These are phyloP conservation scores for Terana coerulea DNA, from an alignment of 768 basidiomycete species.

Conservation along the genomic window DNA sequence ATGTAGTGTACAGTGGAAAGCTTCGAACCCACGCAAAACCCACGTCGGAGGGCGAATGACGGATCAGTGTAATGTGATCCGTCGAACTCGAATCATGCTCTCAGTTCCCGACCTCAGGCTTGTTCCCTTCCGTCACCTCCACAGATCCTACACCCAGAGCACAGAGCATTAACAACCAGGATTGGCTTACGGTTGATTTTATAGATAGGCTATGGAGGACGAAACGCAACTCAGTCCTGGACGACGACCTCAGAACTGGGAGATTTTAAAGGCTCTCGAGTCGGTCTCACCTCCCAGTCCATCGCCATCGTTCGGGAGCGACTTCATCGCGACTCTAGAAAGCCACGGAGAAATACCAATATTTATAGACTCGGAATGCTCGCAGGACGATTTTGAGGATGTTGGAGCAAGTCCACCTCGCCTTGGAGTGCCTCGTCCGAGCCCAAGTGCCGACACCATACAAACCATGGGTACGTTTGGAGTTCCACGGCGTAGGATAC, in stretches of 20 bases:
- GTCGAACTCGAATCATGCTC: too few relatives aligned
- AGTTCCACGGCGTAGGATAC: neutral
- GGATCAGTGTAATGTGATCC: too few relatives aligned
- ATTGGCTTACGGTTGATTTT: too few relatives aligned
- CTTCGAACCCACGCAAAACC: too few relatives aligned
- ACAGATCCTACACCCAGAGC: too few relatives aligned
- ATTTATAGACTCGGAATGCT: slow-evolving; percentile 16
- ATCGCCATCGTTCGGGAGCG: slow-evolving; percentile 17
- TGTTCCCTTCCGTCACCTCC: too few relatives aligned
- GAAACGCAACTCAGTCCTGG: neutral
- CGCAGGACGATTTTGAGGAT: neutral
- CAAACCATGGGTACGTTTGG: slow-evolving; percentile 22
- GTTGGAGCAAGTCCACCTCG: neutral
- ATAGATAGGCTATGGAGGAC: neutral
- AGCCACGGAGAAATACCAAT: slow-evolving; percentile 27
- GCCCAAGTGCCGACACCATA: slow-evolving; percentile 15
- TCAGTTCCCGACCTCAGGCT: too few relatives aligned
- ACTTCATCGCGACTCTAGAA: slow-evolving; percentile 15
- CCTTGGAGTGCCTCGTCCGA: neutral
- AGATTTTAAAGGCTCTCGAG: slow-evolving; percentile 20
- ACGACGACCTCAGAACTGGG: slow-evolving; percentile 19
- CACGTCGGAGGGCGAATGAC: too few relatives aligned
- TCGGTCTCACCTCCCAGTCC: slow-evolving; percentile 21
- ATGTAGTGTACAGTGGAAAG: too few relatives aligned
- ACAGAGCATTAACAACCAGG: too few relatives aligned